Evolutionary conservation across 2,329 filamentous ascomycete genomes (phyloP), one percentile per base, ranked within the genome.

Genomic region (Teratosphaeria gauchensis): DNA sequence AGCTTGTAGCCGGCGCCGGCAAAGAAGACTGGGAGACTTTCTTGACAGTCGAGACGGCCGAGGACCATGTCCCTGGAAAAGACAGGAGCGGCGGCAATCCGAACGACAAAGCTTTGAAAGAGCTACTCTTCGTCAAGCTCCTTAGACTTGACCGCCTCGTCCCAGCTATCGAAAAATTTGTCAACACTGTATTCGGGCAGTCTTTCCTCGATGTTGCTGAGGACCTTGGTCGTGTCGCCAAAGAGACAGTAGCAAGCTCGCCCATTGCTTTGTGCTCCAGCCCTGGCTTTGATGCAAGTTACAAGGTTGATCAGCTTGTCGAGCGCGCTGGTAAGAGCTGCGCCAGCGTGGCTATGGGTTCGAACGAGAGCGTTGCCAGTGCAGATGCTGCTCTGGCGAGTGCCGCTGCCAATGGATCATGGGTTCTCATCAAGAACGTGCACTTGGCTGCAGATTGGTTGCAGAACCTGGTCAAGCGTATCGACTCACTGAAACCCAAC

Each of bases 401-500:
- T 68, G 94, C 94, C 9, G 92, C 94, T 4, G 90, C 95, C 59
- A 88, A 87, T 16, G 94, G 94, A 65, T 90, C 86, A 30, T 99
- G 94, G 94, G 95, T 99, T 9, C 82, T 99, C 61, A 86, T 99
- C 81, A 99, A 99, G 84, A 99, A 99, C 78, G 94, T 99, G 21
- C 94, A 99, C 74, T 82, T 99, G 62, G 91, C 92, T 32, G 91
- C 94, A 1, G 90, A 90, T 12, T 99, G 95, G 95, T 80, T 99
- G 33, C 92, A 97, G 75, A 96, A 91, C 69, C 82, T 99, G 16
- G 92, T 99, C 78, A 99, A 99, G 81, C 86, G 92, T 52, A 89
- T 99, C 77, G 91, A 96, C 66, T 90, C 90, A 11, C 87, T 99
- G 70, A 96, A 96, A 71, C 92, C 95, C 31, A 90, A 97, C 75